Conservation (phyloP, 768 basidiomycete genomes). For the Paxillus involutus region DNA sequence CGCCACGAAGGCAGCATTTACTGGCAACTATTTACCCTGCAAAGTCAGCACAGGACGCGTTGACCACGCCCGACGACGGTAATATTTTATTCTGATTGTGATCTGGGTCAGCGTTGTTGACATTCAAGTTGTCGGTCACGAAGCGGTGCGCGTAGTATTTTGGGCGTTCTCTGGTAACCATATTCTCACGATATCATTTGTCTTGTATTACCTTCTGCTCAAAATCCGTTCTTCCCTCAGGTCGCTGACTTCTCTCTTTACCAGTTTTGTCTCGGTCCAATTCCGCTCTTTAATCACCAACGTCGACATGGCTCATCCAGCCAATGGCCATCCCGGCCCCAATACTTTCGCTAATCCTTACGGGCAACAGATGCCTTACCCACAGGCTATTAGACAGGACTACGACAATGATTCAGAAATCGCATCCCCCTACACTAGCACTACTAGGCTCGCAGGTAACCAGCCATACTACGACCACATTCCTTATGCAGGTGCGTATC, state of each 20-base stretch:
- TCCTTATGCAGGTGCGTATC: conserved; percentile 19
- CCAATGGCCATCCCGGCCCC: conserved; percentile 38
- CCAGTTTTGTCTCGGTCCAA: conserved; percentile 7
- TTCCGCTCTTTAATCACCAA: conserved; percentile 18
- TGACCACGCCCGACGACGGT: neutral
- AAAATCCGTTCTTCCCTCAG: conserved; percentile 19
- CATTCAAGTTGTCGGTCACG: too few species aligned
- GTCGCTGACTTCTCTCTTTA: conserved; percentile 22
- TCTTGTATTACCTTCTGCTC: neutral
- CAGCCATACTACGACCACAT: conserved; percentile 33
- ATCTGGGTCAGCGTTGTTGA: neutral
- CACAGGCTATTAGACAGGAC: conserved; percentile 35
- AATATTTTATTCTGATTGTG: neutral
- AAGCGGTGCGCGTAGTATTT: too few species aligned
- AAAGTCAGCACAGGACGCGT: too few species aligned
- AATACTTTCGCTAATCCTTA: conserved; percentile 29
- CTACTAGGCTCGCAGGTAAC: conserved; percentile 52
- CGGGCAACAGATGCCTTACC: conserved; percentile 17
- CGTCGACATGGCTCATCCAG: conserved; percentile 32
- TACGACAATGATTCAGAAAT: conserved; percentile 51
- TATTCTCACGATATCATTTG: conserved; percentile 9
- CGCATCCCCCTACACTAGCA: conserved; percentile 59
- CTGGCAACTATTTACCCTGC: too few species aligned
- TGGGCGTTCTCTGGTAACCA: neutral
- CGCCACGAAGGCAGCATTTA: too few species aligned